These are phyloP conservation scores for Candida smagusa DNA, from an alignment of 1,139 yeast species.

Conservation along the genomic window DNA sequence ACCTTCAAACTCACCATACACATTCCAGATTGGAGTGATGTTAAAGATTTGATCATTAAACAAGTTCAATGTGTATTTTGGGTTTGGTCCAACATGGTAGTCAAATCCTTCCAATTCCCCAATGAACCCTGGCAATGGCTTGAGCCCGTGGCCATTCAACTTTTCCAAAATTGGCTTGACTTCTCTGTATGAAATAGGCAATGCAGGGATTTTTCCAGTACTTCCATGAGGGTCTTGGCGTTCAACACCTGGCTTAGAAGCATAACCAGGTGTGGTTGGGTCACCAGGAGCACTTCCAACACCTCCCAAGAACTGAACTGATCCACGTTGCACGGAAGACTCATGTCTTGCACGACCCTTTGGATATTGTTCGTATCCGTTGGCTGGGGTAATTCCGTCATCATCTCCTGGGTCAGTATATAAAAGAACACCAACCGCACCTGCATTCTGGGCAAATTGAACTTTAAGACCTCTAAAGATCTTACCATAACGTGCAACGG, in stretches of 20 bases:
- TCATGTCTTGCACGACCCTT: constrained; percentile 48
- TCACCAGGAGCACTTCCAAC: constrained; percentile 70
- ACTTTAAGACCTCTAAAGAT: constrained; percentile 46
- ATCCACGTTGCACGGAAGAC: constrained; percentile 58
- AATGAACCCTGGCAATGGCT: constrained; percentile 30
- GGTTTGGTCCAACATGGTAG: constrained; percentile 47
- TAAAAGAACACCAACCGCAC: constrained; percentile 43
- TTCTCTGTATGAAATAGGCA: constrained; percentile 47
- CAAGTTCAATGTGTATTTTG: constrained; percentile 38
- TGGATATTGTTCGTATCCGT: constrained; percentile 45
- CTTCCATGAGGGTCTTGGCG: constrained; percentile 40
- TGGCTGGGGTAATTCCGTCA: constrained; percentile 37
- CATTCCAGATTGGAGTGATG: constrained; percentile 43
- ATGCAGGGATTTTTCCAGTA: constrained; percentile 46
- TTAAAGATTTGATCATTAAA: constrained; percentile 43
- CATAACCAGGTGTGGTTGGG: constrained; percentile 84
- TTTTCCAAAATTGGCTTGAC: constrained; percentile 42
- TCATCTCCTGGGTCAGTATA: constrained; percentile 48
- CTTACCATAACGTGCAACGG: constrained; percentile 37
- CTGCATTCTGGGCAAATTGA: constrained; percentile 47
- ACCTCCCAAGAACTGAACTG: constrained; percentile 73
- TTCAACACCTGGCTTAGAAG: constrained; percentile 57
- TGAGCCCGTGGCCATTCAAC: constrained; percentile 33
- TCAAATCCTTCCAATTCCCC: constrained; percentile 44
- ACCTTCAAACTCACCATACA: constrained; percentile 46